Percentiles rank a stretch among this genome's conserved stretches.
Conservation (phyloP, 805 yeast species). For the Sugiyamaella floridensis region DNA sequence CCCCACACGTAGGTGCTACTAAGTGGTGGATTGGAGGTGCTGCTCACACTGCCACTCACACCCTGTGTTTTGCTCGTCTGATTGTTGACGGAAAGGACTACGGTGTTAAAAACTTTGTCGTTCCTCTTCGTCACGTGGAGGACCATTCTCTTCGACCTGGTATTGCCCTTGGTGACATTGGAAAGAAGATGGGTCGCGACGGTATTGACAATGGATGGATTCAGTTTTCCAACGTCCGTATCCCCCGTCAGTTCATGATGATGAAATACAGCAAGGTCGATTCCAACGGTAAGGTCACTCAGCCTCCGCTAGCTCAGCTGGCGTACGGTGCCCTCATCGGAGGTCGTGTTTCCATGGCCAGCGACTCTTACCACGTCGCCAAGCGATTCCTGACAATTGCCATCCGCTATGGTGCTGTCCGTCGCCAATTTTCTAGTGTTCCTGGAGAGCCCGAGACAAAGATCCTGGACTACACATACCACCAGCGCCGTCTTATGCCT, state of each 20-base stretch:
- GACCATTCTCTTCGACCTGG: slow-evolving; percentile 68
- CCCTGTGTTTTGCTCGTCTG: slow-evolving; percentile 74
- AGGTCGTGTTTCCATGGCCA: slow-evolving; percentile 86
- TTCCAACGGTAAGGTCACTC: slow-evolving; percentile 58
- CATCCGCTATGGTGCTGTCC: slow-evolving; percentile 75
- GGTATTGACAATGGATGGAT: slow-evolving; percentile 97
- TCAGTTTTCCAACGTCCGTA: slow-evolving; percentile 73
- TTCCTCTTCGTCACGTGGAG: slow-evolving; percentile 73
- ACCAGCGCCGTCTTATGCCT: slow-evolving; percentile 80
- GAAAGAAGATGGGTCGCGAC: slow-evolving; percentile 91
- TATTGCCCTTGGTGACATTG: slow-evolving; percentile 80
- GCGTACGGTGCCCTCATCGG: slow-evolving; percentile 79
- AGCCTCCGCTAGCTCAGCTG: slow-evolving; percentile 80
- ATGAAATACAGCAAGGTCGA: slow-evolving; percentile 68
- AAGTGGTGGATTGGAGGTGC: slow-evolving; percentile 99
- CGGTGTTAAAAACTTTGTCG: slow-evolving; percentile 88
- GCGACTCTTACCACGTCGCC: slow-evolving; percentile 74
- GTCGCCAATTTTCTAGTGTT: slow-evolving; percentile 68
- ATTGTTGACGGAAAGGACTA: slow-evolving; percentile 76
- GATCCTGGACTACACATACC: slow-evolving; percentile 77
- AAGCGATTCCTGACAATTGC: slow-evolving; percentile 82
- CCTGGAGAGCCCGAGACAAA: slow-evolving; percentile 54
- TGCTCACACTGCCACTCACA: slow-evolving; percentile 88
- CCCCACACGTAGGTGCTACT: slow-evolving; percentile 88
- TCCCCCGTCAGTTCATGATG: slow-evolving; percentile 78